These are phyloP conservation scores for Tolypocladium tropicale DNA, from an alignment of 2,329 filamentous ascomycete species.

Conservation along the genomic window DNA sequence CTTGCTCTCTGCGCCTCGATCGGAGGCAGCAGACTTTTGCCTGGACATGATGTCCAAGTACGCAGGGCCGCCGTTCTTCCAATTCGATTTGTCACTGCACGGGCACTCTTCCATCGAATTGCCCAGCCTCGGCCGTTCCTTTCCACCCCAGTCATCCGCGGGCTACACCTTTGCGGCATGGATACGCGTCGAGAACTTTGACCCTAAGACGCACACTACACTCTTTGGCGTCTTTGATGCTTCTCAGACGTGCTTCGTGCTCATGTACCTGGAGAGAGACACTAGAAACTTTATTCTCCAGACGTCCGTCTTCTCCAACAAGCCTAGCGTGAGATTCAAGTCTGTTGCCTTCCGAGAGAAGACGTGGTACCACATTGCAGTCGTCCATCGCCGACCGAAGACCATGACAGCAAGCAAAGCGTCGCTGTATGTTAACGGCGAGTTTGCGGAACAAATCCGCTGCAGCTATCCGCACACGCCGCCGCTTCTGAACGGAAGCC, in stretches of 20 bases:
- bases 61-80: constrained; percentile 72
- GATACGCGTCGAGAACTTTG: constrained; percentile 82
- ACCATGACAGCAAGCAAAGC: constrained; percentile 70
- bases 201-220: constrained; percentile 78
- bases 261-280: constrained; percentile 89
- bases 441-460: constrained; percentile 86
- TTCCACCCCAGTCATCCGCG: constrained; percentile 67
- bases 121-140: constrained; percentile 70
- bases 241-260: constrained; percentile 84
- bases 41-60: constrained; percentile 65
- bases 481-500: constrained; percentile 49
- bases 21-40: constrained; percentile 55
- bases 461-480: constrained; percentile 78
- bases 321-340: constrained; percentile 90
- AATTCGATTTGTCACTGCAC: constrained; percentile 83
- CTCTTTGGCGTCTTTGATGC: constrained; percentile 92
- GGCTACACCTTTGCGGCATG: constrained; percentile 89
- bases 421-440: constrained; percentile 81
- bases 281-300: constrained; percentile 92
- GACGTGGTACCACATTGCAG: constrained; percentile 85
- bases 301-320: constrained; percentile 77
- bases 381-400: constrained; percentile 74
- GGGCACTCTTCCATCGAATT: constrained; percentile 89
- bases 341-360: constrained; percentile 64
- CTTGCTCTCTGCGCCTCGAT: constrained; percentile 45